These are phyloP conservation scores for Pestalotiopsis sp. DNA, from an alignment of 2,329 filamentous ascomycete genomes.

Conservation along the genomic window DNA sequence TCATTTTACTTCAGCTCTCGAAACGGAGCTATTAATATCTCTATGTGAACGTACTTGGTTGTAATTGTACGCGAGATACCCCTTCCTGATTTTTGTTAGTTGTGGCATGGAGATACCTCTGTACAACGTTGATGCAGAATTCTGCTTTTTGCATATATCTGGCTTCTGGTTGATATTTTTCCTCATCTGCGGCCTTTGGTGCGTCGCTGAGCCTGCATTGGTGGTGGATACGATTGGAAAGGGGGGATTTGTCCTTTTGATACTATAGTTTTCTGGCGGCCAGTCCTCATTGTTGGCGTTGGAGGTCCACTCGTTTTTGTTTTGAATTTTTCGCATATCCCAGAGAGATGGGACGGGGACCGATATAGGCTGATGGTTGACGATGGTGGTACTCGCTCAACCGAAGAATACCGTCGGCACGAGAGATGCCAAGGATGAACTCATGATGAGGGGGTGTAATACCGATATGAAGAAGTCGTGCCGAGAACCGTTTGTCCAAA, in stretches of 20 bases:
- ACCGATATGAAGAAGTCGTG: background rate
- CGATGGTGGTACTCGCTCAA: background rate
- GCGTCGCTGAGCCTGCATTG: background rate
- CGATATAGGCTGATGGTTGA: background rate
- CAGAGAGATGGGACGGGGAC: background rate
- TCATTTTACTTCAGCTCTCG: background rate
- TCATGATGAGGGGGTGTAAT: background rate
- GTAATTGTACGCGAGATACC: constrained; percentile 29
- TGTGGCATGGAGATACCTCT: constrained; percentile 33
- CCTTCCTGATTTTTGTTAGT: constrained; percentile 24
- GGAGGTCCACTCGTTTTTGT: constrained; percentile 3
- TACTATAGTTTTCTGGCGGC: constrained; percentile 1
- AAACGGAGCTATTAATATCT: background rate
- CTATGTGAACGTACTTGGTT: constrained; percentile 3
- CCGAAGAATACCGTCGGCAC: background rate
- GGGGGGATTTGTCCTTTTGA: background rate
- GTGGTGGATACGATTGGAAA: background rate
- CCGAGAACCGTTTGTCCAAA: background rate
- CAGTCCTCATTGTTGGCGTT: constrained; percentile 7
- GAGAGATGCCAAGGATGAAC: background rate
- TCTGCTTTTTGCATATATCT: constrained; percentile 8
- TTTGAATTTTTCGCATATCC: background rate
- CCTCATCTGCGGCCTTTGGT: background rate
- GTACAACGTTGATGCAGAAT: constrained; percentile 29
- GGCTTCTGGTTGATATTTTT: background rate